phyloP scores from a whole-genome alignment of 2,329 filamentous ascomycete genomes.

The Ophiostoma sp. region DNA sequence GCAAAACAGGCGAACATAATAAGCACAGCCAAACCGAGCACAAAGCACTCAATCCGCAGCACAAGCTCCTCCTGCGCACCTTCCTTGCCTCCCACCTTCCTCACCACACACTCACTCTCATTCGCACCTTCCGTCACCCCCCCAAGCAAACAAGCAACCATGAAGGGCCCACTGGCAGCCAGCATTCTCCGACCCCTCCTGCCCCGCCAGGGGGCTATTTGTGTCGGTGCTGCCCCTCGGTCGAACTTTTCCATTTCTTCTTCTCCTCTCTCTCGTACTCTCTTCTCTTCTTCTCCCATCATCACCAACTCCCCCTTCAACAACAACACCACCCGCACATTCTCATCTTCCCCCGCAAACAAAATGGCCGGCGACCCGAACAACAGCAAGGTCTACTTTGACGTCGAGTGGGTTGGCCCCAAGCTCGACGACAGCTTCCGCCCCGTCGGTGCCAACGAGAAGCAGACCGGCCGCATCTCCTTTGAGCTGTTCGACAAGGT shows the following conservation, averaged over 20 bases:
- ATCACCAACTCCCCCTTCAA: conserved; percentile 38
- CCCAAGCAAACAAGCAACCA: conserved; percentile 17
- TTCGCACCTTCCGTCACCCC: background rate
- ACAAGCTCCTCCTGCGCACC: background rate
- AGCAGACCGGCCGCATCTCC: conserved; percentile 75
- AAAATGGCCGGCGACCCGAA: conserved; percentile 58
- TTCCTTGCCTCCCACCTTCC: background rate
- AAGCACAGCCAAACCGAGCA: conserved; percentile 26
- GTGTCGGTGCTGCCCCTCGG: conserved; percentile 38
- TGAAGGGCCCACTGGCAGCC: conserved; percentile 33
- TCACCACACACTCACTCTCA: background rate
- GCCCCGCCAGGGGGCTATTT: conserved; percentile 40
- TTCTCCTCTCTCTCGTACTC: conserved; percentile 27
- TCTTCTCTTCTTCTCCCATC: conserved; percentile 33
- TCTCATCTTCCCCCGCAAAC: conserved; percentile 44
- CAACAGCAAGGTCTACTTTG: conserved; percentile 59
- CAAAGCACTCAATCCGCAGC: background rate
- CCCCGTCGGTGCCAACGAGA: conserved; percentile 55
- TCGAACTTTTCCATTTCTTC: conserved; percentile 38
- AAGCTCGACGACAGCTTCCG: conserved; percentile 61
- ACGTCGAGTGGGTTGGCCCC: conserved; percentile 71
- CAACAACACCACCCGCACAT: conserved; percentile 38
- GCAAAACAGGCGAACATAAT: conserved; percentile 18
- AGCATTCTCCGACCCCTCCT: conserved; percentile 44
- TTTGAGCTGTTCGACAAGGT: conserved; percentile 78